Conservation (phyloP, 805 yeast species). For the Myxozyma neotropica region DNA sequence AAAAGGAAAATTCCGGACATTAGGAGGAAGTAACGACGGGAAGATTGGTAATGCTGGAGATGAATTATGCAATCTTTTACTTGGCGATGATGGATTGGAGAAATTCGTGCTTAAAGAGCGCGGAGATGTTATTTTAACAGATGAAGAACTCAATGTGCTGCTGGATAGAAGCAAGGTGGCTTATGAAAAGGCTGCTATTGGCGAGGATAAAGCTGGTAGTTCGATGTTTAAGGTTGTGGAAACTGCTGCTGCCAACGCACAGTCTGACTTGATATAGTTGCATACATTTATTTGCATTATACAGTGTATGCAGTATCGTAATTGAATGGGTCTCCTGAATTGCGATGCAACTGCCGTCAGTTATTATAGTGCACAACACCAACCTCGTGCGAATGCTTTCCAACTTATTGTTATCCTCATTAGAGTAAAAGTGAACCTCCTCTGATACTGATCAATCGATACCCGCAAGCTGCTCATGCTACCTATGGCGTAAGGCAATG, state of each 20-base stretch:
- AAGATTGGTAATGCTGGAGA: slow-evolving; percentile 9
- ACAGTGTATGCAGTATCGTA: background rate
- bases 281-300: background rate
- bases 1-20: slow-evolving; percentile 34
- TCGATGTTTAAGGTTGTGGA: slow-evolving; percentile 20
- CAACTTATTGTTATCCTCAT: too few relatives aligned
- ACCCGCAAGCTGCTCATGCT: too few relatives aligned
- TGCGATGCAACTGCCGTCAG: too few relatives aligned
- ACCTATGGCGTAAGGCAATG: too few relatives aligned
- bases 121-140: slow-evolving; percentile 31
- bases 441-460: too few relatives aligned
- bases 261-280: background rate
- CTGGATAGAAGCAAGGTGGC: slow-evolving; percentile 29
- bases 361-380: too few relatives aligned
- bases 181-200: slow-evolving; percentile 16
- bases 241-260: background rate
- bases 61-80: slow-evolving; percentile 14
- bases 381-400: too few relatives aligned
- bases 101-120: slow-evolving; percentile 24
- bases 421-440: too few relatives aligned
- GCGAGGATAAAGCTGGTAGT: background rate
- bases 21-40: background rate
- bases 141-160: slow-evolving; percentile 21
- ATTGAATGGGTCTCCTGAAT: too few relatives aligned
- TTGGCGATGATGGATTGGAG: slow-evolving; percentile 24